These are phyloP conservation scores for Euphorbia corollata DNA, from an alignment of 441 rosid species.

Conservation along the genomic window DNA sequence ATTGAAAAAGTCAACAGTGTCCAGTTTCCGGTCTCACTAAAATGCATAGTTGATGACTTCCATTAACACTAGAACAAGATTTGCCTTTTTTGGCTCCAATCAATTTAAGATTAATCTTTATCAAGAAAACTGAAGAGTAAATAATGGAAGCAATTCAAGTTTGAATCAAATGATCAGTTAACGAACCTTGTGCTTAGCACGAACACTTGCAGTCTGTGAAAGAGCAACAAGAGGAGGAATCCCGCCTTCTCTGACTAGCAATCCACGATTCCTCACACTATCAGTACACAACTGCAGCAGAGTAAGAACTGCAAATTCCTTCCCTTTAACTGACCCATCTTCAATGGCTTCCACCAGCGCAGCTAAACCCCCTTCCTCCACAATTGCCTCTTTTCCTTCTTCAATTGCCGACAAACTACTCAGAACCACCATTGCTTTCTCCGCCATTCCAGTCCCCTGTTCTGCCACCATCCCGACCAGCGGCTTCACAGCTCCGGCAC, in stretches of 20 bases:
- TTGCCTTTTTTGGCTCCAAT: neutral
- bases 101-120: no score
- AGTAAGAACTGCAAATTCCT: no score
- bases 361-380: constrained; percentile 77
- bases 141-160: neutral
- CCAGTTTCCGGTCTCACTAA: neutral
- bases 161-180: no score
- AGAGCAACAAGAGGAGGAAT: constrained; percentile 79
- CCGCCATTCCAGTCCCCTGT: constrained; percentile 70
- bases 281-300: no score
- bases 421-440: constrained; percentile 87
- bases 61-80: neutral
- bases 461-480: constrained; percentile 64
- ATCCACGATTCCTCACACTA: no score
- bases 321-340: constrained; percentile 34
- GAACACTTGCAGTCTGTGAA: constrained; percentile 62
- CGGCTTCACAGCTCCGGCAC: constrained; percentile 78
- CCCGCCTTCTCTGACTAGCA: no score
- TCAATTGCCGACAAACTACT: constrained; percentile 30
- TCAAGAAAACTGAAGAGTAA: no score
- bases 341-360: constrained; percentile 86
- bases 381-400: constrained; percentile 11
- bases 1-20: neutral
- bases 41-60: neutral
- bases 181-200: constrained; percentile 68